Evolutionary conservation across 2,329 filamentous ascomycete genomes (phyloP).

Genomic region (Hypocreales sp.): DNA sequence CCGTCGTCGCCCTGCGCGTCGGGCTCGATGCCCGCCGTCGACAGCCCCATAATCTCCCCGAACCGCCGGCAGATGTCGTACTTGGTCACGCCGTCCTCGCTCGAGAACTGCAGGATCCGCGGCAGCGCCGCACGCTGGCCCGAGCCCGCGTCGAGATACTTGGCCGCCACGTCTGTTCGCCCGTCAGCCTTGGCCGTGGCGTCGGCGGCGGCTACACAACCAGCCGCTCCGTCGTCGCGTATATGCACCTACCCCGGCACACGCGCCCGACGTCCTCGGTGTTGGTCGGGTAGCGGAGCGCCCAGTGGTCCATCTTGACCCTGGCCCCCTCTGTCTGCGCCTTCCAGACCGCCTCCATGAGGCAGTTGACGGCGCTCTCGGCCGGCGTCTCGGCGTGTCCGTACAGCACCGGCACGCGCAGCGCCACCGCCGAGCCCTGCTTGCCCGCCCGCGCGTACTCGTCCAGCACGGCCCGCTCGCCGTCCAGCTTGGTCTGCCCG

Average conservation of each 20-base stretch:
- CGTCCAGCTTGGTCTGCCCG: constrained; percentile 45
- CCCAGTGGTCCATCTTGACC: constrained; percentile 76
- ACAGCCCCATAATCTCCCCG: constrained; percentile 63
- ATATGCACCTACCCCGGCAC: constrained; percentile 38
- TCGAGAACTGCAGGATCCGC: constrained; percentile 65
- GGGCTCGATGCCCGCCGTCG: constrained; percentile 50
- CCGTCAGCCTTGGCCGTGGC: background rate
- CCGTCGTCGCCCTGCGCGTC: constrained; percentile 60
- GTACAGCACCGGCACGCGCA: constrained; percentile 75
- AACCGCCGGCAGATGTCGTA: constrained; percentile 74
- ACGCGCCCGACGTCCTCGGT: constrained; percentile 76
- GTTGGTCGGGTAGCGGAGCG: constrained; percentile 72
- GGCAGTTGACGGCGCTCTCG: constrained; percentile 71
- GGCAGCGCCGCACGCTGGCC: constrained; percentile 46
- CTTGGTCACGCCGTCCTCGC: constrained; percentile 77
- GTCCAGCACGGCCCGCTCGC: constrained; percentile 49
- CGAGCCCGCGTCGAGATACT: constrained; percentile 42
- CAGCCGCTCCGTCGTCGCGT: background rate
- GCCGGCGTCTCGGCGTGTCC: constrained; percentile 53
- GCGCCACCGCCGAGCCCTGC: constrained; percentile 45
- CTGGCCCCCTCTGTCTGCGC: constrained; percentile 46
- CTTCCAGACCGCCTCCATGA: constrained; percentile 65
- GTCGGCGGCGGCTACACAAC: background rate
- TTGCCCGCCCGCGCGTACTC: constrained; percentile 33
- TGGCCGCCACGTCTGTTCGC: constrained; percentile 48